Conservation (phyloP, 495 filamentous ascomycete species). For the Neurospora sp. region DNA sequence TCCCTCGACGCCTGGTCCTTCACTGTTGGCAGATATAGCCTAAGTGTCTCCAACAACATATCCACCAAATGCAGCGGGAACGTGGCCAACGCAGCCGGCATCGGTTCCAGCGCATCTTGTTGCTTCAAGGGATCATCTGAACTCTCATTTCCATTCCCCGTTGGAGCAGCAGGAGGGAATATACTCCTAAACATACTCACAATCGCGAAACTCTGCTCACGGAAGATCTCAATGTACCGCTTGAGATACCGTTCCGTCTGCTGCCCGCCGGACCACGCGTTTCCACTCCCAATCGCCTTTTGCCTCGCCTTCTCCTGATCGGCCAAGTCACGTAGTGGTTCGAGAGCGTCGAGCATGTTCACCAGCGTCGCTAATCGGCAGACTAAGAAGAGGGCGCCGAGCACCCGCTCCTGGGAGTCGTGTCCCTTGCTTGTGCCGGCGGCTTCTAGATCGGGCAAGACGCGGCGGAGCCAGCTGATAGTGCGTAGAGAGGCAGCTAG, state of each 20-base stretch:
- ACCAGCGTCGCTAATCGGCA: constrained; percentile 74
- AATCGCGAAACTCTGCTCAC: constrained; percentile 94
- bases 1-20: constrained; percentile 69
- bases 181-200: constrained; percentile 87
- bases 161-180: constrained; percentile 47
- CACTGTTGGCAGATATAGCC: constrained; percentile 73
- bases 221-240: constrained; percentile 93
- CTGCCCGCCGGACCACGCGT: constrained; percentile 63
- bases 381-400: constrained; percentile 80
- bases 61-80: constrained; percentile 82
- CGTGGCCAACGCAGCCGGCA: constrained; percentile 70
- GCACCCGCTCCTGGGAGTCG: constrained; percentile 45
- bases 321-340: constrained; percentile 77
- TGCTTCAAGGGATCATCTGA: background rate
- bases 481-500: constrained; percentile 86
- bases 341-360: constrained; percentile 71
- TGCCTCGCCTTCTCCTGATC: constrained; percentile 66
- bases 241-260: constrained; percentile 94
- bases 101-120: constrained; percentile 51
- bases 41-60: constrained; percentile 68
- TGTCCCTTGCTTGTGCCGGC: constrained; percentile 34
- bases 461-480: constrained; percentile 80
- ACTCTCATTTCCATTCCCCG: background rate
- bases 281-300: constrained; percentile 20
- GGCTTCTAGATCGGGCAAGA: constrained; percentile 67